Evolutionary conservation across 2,329 filamentous ascomycete species (phyloP), one percentile per base, ranked within the genome.

Genomic region (Fusarium domesticum): DNA sequence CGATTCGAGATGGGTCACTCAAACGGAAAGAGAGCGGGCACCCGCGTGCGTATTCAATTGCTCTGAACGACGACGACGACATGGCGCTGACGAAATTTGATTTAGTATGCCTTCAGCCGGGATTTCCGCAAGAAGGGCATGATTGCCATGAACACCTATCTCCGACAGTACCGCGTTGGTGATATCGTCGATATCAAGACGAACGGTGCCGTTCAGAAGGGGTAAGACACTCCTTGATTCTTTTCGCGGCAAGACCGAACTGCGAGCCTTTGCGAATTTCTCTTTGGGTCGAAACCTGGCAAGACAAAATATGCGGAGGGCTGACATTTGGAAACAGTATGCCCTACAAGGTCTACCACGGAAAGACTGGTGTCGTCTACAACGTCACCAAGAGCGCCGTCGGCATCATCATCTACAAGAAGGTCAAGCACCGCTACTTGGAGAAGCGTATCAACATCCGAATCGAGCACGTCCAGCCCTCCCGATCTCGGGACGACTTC

Each of bases 401-500:
- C 71, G 93, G 93, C 68, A 87, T 98, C 75, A 96, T 98, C 78
- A 88, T 98, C 78, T 92, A 95, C 87, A 96, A 96, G 85, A 89
- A 95, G 76, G 93, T 98, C 73, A 90, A 91, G 78, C 93, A 97
- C 86, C 88, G 92, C 70, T 98, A 96, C 85, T 82, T 98, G 73
- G 93, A 98, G 88, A 98, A 98, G 90, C 92, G 93, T 74, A 85
- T 98, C 81, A 97, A 96, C 85, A 81, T 98, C 78, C 89, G 93
- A 72, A 77, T 97, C 75, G 93, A 98, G 86, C 93, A 98, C 85
- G 83, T 98, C 76, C 77, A 78, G 69, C 87, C 88, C 71, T 97
- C 92, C 64, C 87, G 93, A 73, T 97, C 92, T 68, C 84, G 93
- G 70, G 92, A 97, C 68, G 92, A 93, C 74, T 97, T 98, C 83